Conservation (phyloP, 352 stramenopile genomes). For the Phytophthora lateralis region DNA sequence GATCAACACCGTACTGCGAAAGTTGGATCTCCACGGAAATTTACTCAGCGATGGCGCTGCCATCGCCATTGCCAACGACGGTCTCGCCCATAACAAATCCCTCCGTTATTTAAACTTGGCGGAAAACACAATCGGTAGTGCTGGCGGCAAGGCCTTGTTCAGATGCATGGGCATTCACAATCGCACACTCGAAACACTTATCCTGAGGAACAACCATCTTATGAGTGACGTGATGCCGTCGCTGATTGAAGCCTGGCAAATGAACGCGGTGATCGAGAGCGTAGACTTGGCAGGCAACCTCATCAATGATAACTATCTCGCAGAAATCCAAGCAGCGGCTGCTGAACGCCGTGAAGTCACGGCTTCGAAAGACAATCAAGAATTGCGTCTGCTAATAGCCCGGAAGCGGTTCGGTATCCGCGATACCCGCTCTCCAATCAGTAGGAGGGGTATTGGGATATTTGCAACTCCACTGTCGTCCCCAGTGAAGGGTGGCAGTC, state of each 20-base stretch:
- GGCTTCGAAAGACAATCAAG: conserved; percentile 27
- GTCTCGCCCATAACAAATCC: conserved; percentile 46
- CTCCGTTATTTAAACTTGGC: conserved; percentile 63
- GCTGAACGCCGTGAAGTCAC: conserved; percentile 36
- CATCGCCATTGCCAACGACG: conserved; percentile 40
- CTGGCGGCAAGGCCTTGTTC: conserved; percentile 57
- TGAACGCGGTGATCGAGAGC: conserved; percentile 45
- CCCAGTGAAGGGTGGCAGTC: conserved; percentile 1
- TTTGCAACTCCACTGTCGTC: conserved; percentile 9
- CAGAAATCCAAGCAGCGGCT: conserved; percentile 25
- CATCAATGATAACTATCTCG: conserved; percentile 48
- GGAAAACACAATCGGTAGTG: conserved; percentile 62
- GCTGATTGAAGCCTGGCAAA: conserved; percentile 40
- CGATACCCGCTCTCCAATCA: conserved; percentile 3
- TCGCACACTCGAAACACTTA: conserved; percentile 45
- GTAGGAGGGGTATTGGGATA: conserved; percentile 12
- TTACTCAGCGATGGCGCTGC: conserved; percentile 47
- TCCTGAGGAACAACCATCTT: conserved; percentile 70
- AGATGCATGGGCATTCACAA: conserved; percentile 40
- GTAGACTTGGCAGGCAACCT: conserved; percentile 68
- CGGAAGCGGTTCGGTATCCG: conserved; percentile 39
- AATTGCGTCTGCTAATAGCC: conserved; percentile 57
- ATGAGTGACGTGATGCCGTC: conserved; percentile 52
- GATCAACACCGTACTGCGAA: conserved; percentile 62
- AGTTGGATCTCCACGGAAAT: conserved; percentile 70